phyloP scores from a whole-genome alignment of 1,284 basidiomycete species.

The Spongiforma sp. region DNA sequence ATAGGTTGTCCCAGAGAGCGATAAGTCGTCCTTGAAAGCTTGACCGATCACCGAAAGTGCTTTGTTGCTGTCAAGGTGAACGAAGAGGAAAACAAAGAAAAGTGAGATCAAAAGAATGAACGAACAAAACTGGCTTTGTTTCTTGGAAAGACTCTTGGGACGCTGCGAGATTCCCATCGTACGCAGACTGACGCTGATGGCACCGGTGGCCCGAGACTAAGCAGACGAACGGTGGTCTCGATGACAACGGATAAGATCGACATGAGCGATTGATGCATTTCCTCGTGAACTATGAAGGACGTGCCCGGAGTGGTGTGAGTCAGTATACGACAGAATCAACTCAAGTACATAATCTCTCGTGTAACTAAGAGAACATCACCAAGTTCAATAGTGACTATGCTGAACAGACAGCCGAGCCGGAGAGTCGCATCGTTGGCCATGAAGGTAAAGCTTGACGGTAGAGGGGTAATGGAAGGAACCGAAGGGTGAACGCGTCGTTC shows the following conservation, averaged over 20 bases:
- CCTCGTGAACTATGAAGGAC: conserved; percentile 93
- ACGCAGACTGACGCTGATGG: conserved; percentile 93
- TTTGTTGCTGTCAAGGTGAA: conserved; percentile 45
- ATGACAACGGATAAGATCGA: conserved; percentile 92
- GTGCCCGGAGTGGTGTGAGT: too few relatives aligned
- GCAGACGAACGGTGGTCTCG: conserved; percentile 87
- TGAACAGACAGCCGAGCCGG: too few relatives aligned
- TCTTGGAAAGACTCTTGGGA: conserved; percentile 88
- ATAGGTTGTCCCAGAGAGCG: conserved; percentile 96
- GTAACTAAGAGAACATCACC: too few relatives aligned
- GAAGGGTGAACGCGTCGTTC: too few relatives aligned
- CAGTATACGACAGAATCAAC: too few relatives aligned
- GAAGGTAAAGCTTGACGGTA: too few relatives aligned
- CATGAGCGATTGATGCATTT: conserved; percentile 88
- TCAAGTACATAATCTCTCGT: too few relatives aligned
- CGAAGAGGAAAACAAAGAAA: neutral
- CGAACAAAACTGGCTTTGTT: conserved; percentile 68
- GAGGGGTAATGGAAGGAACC: too few relatives aligned
- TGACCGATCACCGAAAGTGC: conserved; percentile 98
- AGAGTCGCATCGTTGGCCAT: too few relatives aligned
- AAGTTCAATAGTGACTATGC: too few relatives aligned
- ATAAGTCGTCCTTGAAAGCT: conserved; percentile 93
- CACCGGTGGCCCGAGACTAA: conserved; percentile 87
- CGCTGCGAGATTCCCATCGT: conserved; percentile 85
- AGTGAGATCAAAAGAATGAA: neutral